Conservation (phyloP, 371 early-diverging fungal genomes). For the Coemansia sp. region DNA sequence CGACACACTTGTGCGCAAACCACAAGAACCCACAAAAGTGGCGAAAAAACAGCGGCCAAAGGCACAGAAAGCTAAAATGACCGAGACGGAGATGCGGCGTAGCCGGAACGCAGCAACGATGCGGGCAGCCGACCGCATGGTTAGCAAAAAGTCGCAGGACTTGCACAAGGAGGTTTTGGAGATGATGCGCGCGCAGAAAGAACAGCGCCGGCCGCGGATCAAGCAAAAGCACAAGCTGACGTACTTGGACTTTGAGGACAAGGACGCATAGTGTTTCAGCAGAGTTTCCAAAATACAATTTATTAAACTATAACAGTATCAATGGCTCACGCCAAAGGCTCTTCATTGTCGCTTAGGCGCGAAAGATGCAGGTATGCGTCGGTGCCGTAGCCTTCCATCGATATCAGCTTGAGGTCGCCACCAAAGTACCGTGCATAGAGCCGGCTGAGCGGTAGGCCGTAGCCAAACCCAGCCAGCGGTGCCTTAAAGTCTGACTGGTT, state of each 20-base stretch:
- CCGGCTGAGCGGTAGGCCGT: slow-evolving; percentile 89
- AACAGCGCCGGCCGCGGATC: slow-evolving; percentile 27
- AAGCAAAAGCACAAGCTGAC: slow-evolving; percentile 31
- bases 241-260: slow-evolving; percentile 43
- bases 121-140: slow-evolving; percentile 29
- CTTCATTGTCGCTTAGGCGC: slow-evolving; percentile 85
- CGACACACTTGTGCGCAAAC: slow-evolving; percentile 25
- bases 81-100: slow-evolving; percentile 13
- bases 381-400: slow-evolving; percentile 96
- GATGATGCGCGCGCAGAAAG: slow-evolving; percentile 39
- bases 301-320: not conserved
- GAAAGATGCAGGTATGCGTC: slow-evolving; percentile 94
- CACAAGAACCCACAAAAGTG: not conserved
- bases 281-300: not conserved
- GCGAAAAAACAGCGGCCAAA: not conserved
- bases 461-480: slow-evolving; percentile 97
- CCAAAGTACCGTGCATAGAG: slow-evolving; percentile 93
- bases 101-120: slow-evolving; percentile 23
- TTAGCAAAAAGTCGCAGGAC: slow-evolving; percentile 22
- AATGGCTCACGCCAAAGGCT: slow-evolving; percentile 65
- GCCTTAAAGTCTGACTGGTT: slow-evolving; percentile 89
- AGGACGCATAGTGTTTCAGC: slow-evolving; percentile 3
- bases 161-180: slow-evolving; percentile 39
- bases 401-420: slow-evolving; percentile 89
- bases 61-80: not conserved